Percentiles rank a stretch among this genome's conserved stretches.
Conservation (phyloP, 2,329 filamentous ascomycete genomes). For the Alternaria conjuncta region DNA sequence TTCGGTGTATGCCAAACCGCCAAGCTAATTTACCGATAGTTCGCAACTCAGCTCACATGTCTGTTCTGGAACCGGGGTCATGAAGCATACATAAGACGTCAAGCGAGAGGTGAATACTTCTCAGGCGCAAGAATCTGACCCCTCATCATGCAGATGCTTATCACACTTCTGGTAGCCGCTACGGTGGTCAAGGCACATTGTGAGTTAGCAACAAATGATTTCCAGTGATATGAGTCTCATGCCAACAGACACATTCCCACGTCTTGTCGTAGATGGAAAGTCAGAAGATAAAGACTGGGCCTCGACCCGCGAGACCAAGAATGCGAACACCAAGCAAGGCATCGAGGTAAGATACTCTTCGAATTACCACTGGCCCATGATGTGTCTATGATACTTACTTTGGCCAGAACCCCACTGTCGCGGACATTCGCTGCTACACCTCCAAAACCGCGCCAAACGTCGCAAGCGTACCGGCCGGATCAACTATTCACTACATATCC, state of each 20-base stretch:
- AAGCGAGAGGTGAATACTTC: no score
- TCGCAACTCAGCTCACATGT: neutral
- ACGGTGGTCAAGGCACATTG: neutral
- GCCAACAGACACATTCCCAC: neutral
- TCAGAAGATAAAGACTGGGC: constrained; percentile 36
- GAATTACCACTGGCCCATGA: neutral
- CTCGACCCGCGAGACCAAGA: constrained; percentile 27
- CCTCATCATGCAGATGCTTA: neutral
- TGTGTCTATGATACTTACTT: neutral
- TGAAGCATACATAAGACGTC: neutral
- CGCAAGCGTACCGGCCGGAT: constrained; percentile 31
- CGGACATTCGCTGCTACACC: constrained; percentile 40
- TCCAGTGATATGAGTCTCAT: neutral
- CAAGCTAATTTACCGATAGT: neutral
- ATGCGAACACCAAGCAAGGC: constrained; percentile 37
- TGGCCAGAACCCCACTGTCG: constrained; percentile 27
- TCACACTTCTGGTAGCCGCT: neutral
- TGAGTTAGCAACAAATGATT: neutral
- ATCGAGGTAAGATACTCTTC: constrained; percentile 12
- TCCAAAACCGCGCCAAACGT: constrained; percentile 29
- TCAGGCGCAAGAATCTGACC: neutral
- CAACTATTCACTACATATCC: constrained; percentile 36
- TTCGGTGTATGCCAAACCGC: neutral
- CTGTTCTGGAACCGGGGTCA: neutral
- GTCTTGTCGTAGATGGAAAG: constrained; percentile 5